Conservation (phyloP, 768 basidiomycete genomes). For the Harrya chromipes region DNA sequence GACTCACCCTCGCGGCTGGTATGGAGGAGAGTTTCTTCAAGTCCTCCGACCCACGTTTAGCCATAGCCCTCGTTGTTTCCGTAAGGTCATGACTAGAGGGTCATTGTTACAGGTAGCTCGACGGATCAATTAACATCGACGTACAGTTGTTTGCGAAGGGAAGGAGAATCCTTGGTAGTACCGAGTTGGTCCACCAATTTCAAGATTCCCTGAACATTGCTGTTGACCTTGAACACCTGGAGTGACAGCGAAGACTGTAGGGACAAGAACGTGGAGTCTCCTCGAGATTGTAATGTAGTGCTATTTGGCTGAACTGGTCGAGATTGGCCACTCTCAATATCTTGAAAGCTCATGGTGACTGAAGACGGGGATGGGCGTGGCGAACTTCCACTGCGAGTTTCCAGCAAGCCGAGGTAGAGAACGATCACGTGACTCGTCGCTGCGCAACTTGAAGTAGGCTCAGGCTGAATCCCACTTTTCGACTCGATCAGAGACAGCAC, state of each 20-base stretch:
- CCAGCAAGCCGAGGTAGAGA: too few species aligned
- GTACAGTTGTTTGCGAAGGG: constrained; percentile 80
- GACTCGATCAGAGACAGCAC: too few species aligned
- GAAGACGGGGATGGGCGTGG: background rate
- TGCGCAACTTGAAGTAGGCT: too few species aligned
- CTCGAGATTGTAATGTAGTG: constrained; percentile 38
- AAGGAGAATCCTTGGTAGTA: constrained; percentile 73
- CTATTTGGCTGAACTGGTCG: constrained; percentile 28
- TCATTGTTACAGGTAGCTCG: constrained; percentile 3
- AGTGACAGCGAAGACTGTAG: constrained; percentile 81
- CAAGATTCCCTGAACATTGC: constrained; percentile 93
- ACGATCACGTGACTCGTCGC: constrained; percentile 8
- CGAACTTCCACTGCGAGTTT: too few species aligned
- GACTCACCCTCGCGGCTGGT: constrained; percentile 56
- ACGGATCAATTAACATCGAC: constrained; percentile 29
- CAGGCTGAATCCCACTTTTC: too few species aligned
- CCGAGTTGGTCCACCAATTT: constrained; percentile 98
- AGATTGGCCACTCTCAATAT: constrained; percentile 44
- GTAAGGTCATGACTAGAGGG: constrained; percentile 83
- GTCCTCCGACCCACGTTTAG: constrained; percentile 90
- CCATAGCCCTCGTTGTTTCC: constrained; percentile 91
- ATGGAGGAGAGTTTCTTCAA: constrained; percentile 82
- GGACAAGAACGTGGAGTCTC: constrained; percentile 72
- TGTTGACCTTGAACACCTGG: constrained; percentile 98
- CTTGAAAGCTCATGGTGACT: constrained; percentile 46